A percentile compares a stretch with the other conserved stretches of the same genome.
Conservation (phyloP, 345 rosid species). For the Euphorbia peplus region DNA sequence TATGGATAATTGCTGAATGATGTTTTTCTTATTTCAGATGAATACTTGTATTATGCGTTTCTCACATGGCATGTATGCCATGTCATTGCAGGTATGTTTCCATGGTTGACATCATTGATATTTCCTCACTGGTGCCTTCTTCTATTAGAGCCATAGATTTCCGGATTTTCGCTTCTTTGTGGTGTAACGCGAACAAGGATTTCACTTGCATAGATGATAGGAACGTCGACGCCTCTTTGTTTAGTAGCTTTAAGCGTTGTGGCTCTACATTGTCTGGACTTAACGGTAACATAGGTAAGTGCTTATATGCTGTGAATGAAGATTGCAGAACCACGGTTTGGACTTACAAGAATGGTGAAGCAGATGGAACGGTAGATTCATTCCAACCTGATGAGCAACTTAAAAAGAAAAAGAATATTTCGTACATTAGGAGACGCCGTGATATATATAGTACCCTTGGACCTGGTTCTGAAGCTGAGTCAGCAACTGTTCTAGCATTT, state of each 20-base stretch:
- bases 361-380: constrained; percentile 58
- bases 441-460: constrained; percentile 68
- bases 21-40: background rate
- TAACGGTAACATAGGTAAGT: constrained; percentile 54
- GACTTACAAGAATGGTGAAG: constrained; percentile 55
- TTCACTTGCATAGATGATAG: constrained; percentile 40
- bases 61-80: background rate
- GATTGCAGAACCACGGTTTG: constrained; percentile 89
- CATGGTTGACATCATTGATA: constrained; percentile 75
- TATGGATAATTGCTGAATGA: background rate
- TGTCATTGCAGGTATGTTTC: constrained; percentile 63
- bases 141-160: constrained; percentile 68
- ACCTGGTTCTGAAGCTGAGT: constrained; percentile 64
- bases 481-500: constrained; percentile 63
- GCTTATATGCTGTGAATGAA: constrained; percentile 64
- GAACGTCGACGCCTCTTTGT: constrained; percentile 26
- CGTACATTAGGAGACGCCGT: constrained; percentile 57
- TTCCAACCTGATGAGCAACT: constrained; percentile 84
- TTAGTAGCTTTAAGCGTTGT: constrained; percentile 59
- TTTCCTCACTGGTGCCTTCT: constrained; percentile 59
- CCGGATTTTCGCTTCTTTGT: constrained; percentile 65
- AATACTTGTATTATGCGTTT: background rate
- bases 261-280: constrained; percentile 62
- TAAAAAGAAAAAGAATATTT: constrained; percentile 63
- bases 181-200: constrained; percentile 56